A percentile compares a stretch with the other conserved stretches of the same genome.
phyloP scores from a whole-genome alignment of 1,139 yeast genomes.

The Pichia sp. region DNA sequence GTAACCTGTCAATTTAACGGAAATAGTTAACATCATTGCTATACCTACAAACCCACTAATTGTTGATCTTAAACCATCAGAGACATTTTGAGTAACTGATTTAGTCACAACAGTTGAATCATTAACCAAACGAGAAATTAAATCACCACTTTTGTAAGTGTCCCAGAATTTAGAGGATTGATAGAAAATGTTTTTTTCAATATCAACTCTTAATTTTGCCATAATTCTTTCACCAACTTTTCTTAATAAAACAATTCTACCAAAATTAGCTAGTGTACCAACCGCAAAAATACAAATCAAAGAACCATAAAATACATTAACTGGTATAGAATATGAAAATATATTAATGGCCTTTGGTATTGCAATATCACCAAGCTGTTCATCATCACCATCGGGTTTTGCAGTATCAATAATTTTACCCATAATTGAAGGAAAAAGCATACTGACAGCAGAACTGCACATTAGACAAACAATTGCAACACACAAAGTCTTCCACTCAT shows the following conservation, averaged over 20 bases:
- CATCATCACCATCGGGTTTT: slow-evolving; percentile 34
- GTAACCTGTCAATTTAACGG: slow-evolving; percentile 49
- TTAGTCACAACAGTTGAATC: slow-evolving; percentile 51
- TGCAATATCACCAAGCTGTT: slow-evolving; percentile 5
- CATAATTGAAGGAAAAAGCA: slow-evolving; percentile 44
- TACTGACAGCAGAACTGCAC: slow-evolving; percentile 34
- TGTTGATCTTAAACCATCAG: slow-evolving; percentile 49
- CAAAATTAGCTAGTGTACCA: slow-evolving; percentile 49
- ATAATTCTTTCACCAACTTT: slow-evolving; percentile 48
- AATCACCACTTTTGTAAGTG: slow-evolving; percentile 52
- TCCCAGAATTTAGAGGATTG: slow-evolving; percentile 56
- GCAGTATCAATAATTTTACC: slow-evolving; percentile 36
- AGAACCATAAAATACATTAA: slow-evolving; percentile 25
- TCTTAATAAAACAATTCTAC: slow-evolving; percentile 43
- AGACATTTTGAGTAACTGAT: slow-evolving; percentile 48
- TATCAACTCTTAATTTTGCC: slow-evolving; percentile 45
- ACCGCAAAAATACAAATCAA: slow-evolving; percentile 35
- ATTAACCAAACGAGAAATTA: slow-evolving; percentile 48
- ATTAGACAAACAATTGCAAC: slow-evolving; percentile 26
- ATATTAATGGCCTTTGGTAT: slow-evolving; percentile 20
- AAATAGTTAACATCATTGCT: slow-evolving; percentile 53
- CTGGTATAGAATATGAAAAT: slow-evolving; percentile 22
- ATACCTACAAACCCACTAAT: slow-evolving; percentile 50
- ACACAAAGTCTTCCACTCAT: slow-evolving; percentile 27
- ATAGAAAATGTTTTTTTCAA: slow-evolving; percentile 43